Base-by-base conservation (phyloP, 2,329 filamentous ascomycete species). In the Aspergillus japonicus region DNA sequence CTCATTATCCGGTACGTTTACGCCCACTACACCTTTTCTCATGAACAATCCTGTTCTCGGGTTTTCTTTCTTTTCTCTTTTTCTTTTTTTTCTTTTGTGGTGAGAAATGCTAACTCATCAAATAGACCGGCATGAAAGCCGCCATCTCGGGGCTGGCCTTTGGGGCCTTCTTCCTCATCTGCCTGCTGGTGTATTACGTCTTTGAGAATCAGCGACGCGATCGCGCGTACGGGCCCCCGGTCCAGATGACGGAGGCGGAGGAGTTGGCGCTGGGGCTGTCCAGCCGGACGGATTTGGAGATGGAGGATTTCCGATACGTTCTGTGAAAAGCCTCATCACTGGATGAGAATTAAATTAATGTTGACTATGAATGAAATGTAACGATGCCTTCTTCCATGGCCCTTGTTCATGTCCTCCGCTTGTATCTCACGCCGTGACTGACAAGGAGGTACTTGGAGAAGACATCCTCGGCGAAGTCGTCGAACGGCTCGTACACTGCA, bases 401-500 rank as follows among this genome's bases (percentile, higher is more conserved):
- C n/a, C 8, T 1, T 51, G n/a, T 14, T 24, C 47, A 49, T 24
- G 21, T 23, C 21, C n/a, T 26, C 35, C 52, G 58, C 48, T 68
- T 71, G 56, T 73, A 74, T 21, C 69, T 62, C 11, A 62, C 64
- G 2, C 69, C 71, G 53, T 74, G 72, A 12, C 67, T 69, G 7
- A 74, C 63, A 5, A 71, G 64, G 21, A 77, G 55, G 61, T 74
- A 76, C 29, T 71, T 72, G 6, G 66, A 63, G 54, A 75, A 75
- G 35, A 68, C 69, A 47, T 67, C 69, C 52, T 71, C 69, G 2
- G 68, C 71, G 66, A 72, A 73, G 19, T 71, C 69, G 56, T 75
- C 73, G 16, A 76, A 73, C 3, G 62, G 65, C 39, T 74, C 70
- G 66, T 91, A 91, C 1, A 81, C 77, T 0, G 88, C 89, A 0